Base-by-base conservation (phyloP, 177 flowering plant species). In the Vitis hybrid region DNA sequence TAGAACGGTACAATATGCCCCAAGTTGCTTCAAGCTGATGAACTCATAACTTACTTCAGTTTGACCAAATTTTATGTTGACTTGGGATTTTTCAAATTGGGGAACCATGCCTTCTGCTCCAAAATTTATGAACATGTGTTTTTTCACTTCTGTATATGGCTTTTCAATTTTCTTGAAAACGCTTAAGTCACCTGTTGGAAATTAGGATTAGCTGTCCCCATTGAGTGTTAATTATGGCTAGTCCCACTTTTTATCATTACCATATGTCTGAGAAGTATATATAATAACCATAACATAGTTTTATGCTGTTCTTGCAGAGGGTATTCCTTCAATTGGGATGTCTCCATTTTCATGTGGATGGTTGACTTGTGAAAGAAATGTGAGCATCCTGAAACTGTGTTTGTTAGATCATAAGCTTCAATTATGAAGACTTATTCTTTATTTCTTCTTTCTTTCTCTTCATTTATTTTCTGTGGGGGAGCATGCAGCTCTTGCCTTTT, bases 311-410 rank as follows among this genome's bases (percentile, higher is more conserved):
- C 56, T 71, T 87, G 83, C 89, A 94, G 99, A 88, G 85, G 97
- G 98, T 70, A 85, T 95, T 73, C 98, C 99, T 64, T 89, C 99
- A 18, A 62, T 89, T 76, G 99, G 98, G 74, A 84, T 95, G 87
- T 86, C 98, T 74, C 99, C 99, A 64, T 91, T 89, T 90, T 79
- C 99, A 70, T 89, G 92, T 82, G 99, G 99, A 77, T 95, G 99
- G 99, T 82, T 91, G 67, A 95, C 99, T 64, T 69, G 83, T 73
- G 71, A 80, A 71, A 88, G 90, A 90, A 88, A 88, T 81, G 98
- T 94, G 67, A 73, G 67, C 74, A 67, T 50, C 30, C 71, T n/a
- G n/a, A 70, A 51, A 63, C 58, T 71, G 1, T 72, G 41, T 51
- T 74, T 67, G 61, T 67, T 71, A 17, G 32, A 54, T 73, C 20